These are phyloP conservation scores for Ensete ventricosum DNA, from an alignment of 176 grass and related monocot genomes.

Conservation along the genomic window DNA sequence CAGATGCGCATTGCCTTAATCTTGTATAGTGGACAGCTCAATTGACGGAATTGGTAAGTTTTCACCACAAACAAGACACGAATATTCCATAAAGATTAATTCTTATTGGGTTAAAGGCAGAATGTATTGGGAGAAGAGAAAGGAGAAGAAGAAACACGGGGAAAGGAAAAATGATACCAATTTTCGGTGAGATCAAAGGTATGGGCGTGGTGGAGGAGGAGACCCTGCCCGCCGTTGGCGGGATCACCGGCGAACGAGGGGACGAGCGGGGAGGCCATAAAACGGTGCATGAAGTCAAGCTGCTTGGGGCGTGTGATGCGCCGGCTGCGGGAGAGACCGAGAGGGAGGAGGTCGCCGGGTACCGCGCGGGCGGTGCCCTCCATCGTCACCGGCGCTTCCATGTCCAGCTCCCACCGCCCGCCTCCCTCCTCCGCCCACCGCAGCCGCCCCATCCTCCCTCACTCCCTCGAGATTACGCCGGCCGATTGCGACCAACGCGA, in stretches of 20 bases:
- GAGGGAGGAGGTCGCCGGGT: slow-evolving; percentile 58
- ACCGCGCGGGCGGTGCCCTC: slow-evolving; percentile 78
- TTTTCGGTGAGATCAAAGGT: slow-evolving; percentile 50
- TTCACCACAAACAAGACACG: no score
- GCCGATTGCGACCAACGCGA: no score
- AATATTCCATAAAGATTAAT: no score
- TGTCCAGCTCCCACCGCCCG: slow-evolving; percentile 71
- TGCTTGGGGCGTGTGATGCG: slow-evolving; percentile 86
- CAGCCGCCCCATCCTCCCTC: slow-evolving; percentile 50
- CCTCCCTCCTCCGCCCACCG: slow-evolving; percentile 53
- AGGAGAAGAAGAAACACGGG: not conserved
- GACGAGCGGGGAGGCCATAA: slow-evolving; percentile 81
- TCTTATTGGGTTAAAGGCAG: no score
- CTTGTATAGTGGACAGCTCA: no score
- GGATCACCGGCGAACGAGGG: slow-evolving; percentile 50
- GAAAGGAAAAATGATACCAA: slow-evolving; percentile 26
- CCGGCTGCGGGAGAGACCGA: slow-evolving; percentile 58
- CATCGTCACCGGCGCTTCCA: slow-evolving; percentile 75
- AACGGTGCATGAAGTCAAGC: slow-evolving; percentile 95
- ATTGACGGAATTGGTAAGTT: no score
- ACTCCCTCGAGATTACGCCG: not conserved
- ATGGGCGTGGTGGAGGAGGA: slow-evolving; percentile 74
- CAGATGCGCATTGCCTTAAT: no score
- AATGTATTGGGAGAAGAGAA: not conserved
- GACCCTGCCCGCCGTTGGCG: slow-evolving; percentile 21